phyloP scores from a whole-genome alignment of 78 protist species.

The Dictyostelium brefeldianum region DNA sequence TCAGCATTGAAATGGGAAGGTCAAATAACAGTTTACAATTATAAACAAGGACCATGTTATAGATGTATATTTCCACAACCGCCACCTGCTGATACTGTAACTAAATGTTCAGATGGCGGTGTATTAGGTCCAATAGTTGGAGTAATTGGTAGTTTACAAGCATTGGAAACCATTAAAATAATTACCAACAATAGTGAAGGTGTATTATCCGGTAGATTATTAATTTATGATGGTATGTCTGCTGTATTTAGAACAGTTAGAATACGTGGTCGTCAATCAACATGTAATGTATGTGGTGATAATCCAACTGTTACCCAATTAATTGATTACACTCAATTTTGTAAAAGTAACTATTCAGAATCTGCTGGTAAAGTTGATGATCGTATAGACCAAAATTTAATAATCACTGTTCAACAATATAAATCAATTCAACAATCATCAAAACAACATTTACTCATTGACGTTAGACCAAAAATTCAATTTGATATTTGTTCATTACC shows the following conservation, averaged over 20 bases:
- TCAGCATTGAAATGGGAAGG: slow-evolving; percentile 92
- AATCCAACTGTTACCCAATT: slow-evolving; percentile 50
- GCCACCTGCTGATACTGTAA: slow-evolving; percentile 91
- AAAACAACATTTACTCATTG: slow-evolving; percentile 37
- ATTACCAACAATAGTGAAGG: slow-evolving; percentile 34
- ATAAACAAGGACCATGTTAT: slow-evolving; percentile 92
- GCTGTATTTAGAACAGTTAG: slow-evolving; percentile 52
- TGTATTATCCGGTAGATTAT: slow-evolving; percentile 22
- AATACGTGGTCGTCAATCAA: slow-evolving; percentile 18
- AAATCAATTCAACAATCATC: background rate
- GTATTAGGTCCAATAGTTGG: slow-evolving; percentile 91
- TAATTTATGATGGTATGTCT: slow-evolving; percentile 65
- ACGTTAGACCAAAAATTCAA: slow-evolving; percentile 71
- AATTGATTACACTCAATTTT: slow-evolving; percentile 75
- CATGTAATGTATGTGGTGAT: slow-evolving; percentile 83
- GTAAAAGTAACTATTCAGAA: slow-evolving; percentile 52
- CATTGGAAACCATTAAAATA: slow-evolving; percentile 91
- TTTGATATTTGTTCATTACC: slow-evolving; percentile 77
- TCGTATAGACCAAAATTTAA: slow-evolving; percentile 8
- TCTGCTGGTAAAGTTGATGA: slow-evolving; percentile 32
- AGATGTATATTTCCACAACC: slow-evolving; percentile 93
- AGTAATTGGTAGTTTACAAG: slow-evolving; percentile 93
- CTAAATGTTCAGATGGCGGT: slow-evolving; percentile 90
- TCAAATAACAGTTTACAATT: slow-evolving; percentile 84
- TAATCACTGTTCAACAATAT: slow-evolving; percentile 9